Evolutionary conservation across 2,329 filamentous ascomycete genomes (phyloP).

Genomic region (Penicillium sp.): DNA sequence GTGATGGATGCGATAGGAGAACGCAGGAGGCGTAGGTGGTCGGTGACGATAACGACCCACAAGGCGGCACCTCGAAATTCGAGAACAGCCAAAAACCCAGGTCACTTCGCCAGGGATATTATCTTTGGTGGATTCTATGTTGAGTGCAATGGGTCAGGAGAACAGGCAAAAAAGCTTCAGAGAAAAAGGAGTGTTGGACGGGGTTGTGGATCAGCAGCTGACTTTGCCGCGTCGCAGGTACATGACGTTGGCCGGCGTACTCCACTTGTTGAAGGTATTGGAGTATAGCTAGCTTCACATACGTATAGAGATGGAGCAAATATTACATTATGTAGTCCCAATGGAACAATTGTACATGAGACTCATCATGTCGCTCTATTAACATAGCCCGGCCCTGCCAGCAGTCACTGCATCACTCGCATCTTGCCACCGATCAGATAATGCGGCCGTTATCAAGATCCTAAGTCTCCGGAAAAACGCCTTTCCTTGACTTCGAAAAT

Average conservation of each 20-base stretch:
- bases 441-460: background rate
- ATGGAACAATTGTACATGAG: slow-evolving; percentile 14
- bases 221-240: slow-evolving; percentile 23
- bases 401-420: slow-evolving; percentile 2
- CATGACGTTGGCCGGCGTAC: slow-evolving; percentile 13
- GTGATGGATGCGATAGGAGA: slow-evolving; percentile 19
- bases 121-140: background rate
- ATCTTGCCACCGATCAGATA: background rate
- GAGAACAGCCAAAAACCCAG: background rate
- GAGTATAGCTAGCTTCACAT: background rate
- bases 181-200: slow-evolving; percentile 8
- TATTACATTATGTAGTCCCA: slow-evolving; percentile 4
- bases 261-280: slow-evolving; percentile 5
- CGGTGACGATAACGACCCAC: slow-evolving; percentile 24
- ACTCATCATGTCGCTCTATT: slow-evolving; percentile 13
- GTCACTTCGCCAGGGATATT: background rate
- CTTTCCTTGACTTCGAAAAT: background rate
- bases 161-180: background rate
- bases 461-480: background rate
- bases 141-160: slow-evolving; percentile 1
- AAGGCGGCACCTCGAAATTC: slow-evolving; percentile 1
- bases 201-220: slow-evolving; percentile 22
- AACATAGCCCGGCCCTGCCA: slow-evolving; percentile 14
- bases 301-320: background rate
- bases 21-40: slow-evolving; percentile 9